Conservation (phyloP, 106 monocot genomes). For the Chionographis japonica region DNA sequence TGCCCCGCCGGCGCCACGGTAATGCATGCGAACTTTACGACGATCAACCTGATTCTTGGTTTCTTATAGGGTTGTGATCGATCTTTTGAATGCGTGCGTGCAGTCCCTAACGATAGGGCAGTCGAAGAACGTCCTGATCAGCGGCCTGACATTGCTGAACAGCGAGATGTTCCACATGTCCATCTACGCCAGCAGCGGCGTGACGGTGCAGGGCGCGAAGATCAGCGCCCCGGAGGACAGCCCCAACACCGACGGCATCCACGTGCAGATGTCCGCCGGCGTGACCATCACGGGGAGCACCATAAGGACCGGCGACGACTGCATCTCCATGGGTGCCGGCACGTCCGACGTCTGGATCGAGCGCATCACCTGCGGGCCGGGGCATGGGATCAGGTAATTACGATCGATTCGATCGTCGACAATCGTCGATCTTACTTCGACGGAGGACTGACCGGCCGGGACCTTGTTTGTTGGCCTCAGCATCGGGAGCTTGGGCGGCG, state of each 20-base stretch:
- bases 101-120: constrained; percentile 27
- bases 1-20: constrained; percentile 23
- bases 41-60: background rate
- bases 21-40: background rate
- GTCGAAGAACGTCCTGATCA: constrained; percentile 21
- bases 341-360: constrained; percentile 30
- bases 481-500: constrained; percentile 10
- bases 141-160: constrained; percentile 22
- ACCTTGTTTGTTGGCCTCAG: background rate
- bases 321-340: constrained; percentile 43
- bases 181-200: constrained; percentile 18
- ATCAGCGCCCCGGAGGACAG: constrained; percentile 36
- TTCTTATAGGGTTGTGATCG: background rate
- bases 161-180: constrained; percentile 39
- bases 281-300: constrained; percentile 18
- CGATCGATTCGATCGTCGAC: no score
- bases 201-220: constrained; percentile 9
- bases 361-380: constrained; percentile 30
- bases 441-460: no score
- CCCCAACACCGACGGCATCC: constrained; percentile 59
- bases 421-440: no score
- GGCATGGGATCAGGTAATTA: constrained; percentile 36
- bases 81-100: background rate
- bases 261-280: constrained; percentile 24
- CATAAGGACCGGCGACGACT: constrained; percentile 51